Conservation (phyloP, 2,329 filamentous ascomycete genomes). For the Pseudocercospora vitis region DNA sequence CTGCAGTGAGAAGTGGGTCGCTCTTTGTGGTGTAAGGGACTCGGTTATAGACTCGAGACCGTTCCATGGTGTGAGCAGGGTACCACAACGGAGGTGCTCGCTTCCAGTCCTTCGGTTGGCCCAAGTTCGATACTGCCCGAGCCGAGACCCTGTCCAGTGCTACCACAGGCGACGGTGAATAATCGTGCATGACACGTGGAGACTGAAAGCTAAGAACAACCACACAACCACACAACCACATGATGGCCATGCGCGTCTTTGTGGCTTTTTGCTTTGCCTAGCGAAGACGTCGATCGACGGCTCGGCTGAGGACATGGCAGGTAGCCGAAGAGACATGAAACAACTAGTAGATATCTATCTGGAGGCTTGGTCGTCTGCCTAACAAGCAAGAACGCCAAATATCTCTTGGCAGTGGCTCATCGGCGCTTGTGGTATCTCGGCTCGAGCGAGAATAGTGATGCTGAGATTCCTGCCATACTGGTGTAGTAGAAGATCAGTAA, state of each 20-base stretch:
- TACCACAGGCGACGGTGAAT: no score
- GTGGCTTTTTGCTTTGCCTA: not conserved
- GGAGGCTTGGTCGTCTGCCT: not conserved
- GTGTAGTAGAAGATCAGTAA: no score
- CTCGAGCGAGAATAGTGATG: no score
- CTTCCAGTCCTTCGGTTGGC: not conserved
- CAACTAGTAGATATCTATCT: no score
- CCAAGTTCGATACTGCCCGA: not conserved
- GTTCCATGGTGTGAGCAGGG: not conserved
- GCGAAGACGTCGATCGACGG: no score
- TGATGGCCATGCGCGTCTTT: not conserved
- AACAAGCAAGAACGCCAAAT: not conserved
- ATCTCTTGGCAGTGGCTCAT: no score
- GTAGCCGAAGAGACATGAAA: no score
- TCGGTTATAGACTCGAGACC: conserved; percentile 18
- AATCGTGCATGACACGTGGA: not conserved
- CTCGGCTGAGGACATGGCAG: no score
- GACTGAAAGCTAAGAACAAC: not conserved
- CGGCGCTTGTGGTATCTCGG: no score
- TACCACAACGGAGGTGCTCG: not conserved
- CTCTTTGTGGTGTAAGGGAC: not conserved
- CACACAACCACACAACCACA: conserved; percentile 3
- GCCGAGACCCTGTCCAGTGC: no score
- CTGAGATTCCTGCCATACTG: no score
- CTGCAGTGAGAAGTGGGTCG: conserved; percentile 3